A percentile compares a stretch with the other conserved stretches of the same genome.
Evolutionary conservation across 352 stramenopile genomes (phyloP).

Genomic region (Phytophthora hybrid): DNA sequence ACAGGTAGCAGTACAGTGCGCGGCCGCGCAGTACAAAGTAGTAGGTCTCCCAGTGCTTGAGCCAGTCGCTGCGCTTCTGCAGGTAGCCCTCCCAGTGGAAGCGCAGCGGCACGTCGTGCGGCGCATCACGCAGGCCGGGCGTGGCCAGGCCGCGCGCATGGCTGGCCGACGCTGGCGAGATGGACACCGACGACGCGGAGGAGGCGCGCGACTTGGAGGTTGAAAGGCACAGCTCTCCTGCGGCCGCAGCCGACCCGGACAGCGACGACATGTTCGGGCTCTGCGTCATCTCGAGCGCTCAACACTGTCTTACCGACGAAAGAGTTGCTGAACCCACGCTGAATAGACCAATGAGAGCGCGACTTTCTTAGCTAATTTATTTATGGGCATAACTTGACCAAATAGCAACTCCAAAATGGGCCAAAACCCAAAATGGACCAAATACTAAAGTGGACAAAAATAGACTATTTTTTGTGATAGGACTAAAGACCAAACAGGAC

Average conservation of each 20-base stretch:
- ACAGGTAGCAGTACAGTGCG: conserved; percentile 85
- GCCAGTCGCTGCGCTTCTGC: conserved; percentile 90
- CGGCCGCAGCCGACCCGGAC: conserved; percentile 14
- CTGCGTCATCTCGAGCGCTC: conserved; percentile 26
- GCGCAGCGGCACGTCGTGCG: conserved; percentile 53
- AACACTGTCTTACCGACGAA: not conserved
- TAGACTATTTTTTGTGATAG: too few species aligned
- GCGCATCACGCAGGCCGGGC: conserved; percentile 11
- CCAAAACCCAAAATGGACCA: too few species aligned
- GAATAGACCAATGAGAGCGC: not conserved
- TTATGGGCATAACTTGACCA: too few species aligned
- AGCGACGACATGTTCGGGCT: conserved; percentile 33
- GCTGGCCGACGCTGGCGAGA: conserved; percentile 33
- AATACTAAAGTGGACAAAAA: not conserved
- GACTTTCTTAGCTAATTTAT: not conserved
- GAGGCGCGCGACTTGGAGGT: conserved; percentile 36
- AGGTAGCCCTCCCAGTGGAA: conserved; percentile 90
- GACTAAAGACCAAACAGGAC: too few species aligned
- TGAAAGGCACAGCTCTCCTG: not conserved
- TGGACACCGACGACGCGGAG: conserved; percentile 29
- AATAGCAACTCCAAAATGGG: too few species aligned
- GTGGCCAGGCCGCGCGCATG: conserved; percentile 25
- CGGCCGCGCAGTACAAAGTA: conserved; percentile 83
- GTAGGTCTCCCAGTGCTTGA: conserved; percentile 92
- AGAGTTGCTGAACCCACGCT: not conserved